phyloP scores from a whole-genome alignment of 2,329 filamentous ascomycete genomes.

The Colletotrichum aenigma region DNA sequence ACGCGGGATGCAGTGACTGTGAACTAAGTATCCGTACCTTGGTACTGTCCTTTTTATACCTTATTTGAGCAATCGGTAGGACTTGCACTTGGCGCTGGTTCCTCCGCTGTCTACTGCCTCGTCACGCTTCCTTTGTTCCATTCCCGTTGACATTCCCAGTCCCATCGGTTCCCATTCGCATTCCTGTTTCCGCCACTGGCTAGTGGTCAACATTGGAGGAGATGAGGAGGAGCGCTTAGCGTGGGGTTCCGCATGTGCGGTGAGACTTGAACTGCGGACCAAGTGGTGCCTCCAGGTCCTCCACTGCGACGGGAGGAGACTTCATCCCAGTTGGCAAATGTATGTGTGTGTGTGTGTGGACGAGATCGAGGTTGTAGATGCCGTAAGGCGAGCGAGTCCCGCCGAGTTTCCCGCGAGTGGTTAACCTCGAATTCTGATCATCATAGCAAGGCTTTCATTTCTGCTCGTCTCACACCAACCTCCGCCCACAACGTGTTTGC shows the following conservation, averaged over 20 bases:
- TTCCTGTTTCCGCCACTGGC: neutral
- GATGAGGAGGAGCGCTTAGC: neutral
- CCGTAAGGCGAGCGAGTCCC: neutral
- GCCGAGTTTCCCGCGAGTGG: neutral
- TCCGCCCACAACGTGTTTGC: neutral
- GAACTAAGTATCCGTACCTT: neutral
- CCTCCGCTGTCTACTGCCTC: neutral
- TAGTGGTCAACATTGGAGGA: neutral
- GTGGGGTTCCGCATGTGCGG: conserved; percentile 1
- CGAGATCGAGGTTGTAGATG: neutral
- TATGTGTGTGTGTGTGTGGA: neutral
- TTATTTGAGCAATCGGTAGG: neutral
- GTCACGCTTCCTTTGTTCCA: neutral
- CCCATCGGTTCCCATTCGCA: neutral
- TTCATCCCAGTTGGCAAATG: neutral
- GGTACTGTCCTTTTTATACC: neutral
- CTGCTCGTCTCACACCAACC: neutral
- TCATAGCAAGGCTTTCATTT: neutral
- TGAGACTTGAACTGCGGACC: neutral
- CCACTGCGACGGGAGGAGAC: neutral
- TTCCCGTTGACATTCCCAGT: neutral
- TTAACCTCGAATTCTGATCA: neutral
- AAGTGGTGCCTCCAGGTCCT: neutral
- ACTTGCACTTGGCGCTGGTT: neutral
- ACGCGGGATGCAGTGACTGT: neutral